Percentiles rank a stretch among this genome's conserved stretches.
phyloP scores from a whole-genome alignment of 371 early-diverging fungal genomes.

The Dichotomocladium elegans region DNA sequence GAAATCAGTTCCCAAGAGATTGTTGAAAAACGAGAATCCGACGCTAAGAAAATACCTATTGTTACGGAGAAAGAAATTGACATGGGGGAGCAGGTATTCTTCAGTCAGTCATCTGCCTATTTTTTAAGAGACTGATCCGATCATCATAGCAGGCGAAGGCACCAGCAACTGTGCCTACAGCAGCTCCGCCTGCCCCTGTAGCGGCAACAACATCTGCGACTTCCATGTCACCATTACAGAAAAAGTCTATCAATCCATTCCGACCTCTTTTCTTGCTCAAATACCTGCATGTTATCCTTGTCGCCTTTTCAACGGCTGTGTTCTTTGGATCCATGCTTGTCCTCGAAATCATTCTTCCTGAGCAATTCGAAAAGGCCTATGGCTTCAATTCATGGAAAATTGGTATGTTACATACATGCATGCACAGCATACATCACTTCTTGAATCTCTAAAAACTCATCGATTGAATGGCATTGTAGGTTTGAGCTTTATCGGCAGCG shows the following conservation, averaged over 20 bases:
- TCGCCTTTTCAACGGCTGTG: conserved; percentile 40
- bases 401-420: conserved; percentile 1
- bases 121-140: no score
- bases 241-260: conserved; percentile 17
- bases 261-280: conserved; percentile 29
- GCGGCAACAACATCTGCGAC: background rate
- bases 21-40: no score
- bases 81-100: no score
- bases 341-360: conserved; percentile 35
- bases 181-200: background rate
- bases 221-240: background rate
- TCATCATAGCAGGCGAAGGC: no score
- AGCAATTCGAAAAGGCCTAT: conserved; percentile 20
- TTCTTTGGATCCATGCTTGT: conserved; percentile 47
- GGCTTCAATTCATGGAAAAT: conserved; percentile 34
- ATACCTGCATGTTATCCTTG: conserved; percentile 41
- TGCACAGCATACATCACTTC: background rate
- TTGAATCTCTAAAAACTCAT: no score
- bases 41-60: no score
- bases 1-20: no score
- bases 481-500: conserved; percentile 36
- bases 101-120: no score
- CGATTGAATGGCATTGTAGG: no score
- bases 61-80: no score
- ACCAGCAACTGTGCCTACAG: background rate